phyloP scores from a whole-genome alignment of 306 rosid species.

The Betula pendula region DNA sequence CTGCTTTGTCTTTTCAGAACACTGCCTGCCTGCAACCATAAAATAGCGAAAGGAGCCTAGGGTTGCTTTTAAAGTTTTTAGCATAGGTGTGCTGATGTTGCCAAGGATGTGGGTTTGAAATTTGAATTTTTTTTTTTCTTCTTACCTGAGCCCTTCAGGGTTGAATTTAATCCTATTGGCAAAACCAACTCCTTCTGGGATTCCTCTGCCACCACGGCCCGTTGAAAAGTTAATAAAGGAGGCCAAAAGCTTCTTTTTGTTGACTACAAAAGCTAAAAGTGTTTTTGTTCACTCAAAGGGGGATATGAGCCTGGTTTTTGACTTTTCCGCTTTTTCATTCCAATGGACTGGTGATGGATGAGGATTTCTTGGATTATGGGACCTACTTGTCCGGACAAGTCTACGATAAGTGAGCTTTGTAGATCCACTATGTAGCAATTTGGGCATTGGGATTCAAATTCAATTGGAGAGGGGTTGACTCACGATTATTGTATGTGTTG shows the following conservation, averaged over 20 bases:
- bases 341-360: background rate
- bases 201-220: background rate
- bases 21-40: too few relatives aligned
- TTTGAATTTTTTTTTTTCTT: slow-evolving; percentile 22
- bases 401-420: too few relatives aligned
- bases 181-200: background rate
- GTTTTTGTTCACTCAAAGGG: slow-evolving; percentile 14
- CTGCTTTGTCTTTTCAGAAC: slow-evolving; percentile 20
- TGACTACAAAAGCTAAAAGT: background rate
- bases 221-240: slow-evolving; percentile 11
- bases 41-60: background rate
- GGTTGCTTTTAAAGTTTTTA: background rate
- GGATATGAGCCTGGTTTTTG: background rate
- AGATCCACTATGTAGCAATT: too few relatives aligned
- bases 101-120: slow-evolving; percentile 8
- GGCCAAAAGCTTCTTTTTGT: slow-evolving; percentile 19
- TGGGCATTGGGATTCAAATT: too few relatives aligned
- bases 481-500: background rate
- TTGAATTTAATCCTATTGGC: background rate
- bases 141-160: slow-evolving; percentile 7
- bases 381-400: too few relatives aligned
- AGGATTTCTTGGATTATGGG: background rate
- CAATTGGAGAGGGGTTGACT: background rate
- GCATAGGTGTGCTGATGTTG: slow-evolving; percentile 22
- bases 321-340: background rate